Conservation (phyloP, 495 filamentous ascomycete genomes). For the Filosporella fistucella region DNA sequence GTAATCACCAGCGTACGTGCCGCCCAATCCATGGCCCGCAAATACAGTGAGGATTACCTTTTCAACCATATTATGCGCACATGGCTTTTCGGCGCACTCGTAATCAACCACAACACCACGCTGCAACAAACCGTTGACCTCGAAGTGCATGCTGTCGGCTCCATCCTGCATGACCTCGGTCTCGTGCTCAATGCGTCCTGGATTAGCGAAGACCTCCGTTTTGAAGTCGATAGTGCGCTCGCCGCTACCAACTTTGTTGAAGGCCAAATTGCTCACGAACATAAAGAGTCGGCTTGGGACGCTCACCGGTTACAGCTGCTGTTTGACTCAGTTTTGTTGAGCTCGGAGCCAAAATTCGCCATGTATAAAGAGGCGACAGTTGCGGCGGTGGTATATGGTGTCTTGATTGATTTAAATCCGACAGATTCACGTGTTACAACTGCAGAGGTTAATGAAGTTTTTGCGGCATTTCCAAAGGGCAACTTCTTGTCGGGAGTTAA, state of each 20-base stretch:
- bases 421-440: conserved; percentile 24
- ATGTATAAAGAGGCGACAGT: conserved; percentile 38
- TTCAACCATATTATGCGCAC: conserved; percentile 28
- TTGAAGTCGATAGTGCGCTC: conserved; percentile 42
- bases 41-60: conserved; percentile 28
- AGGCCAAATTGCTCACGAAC: conserved; percentile 22
- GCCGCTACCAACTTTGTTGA: conserved; percentile 30
- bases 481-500: conserved; percentile 28
- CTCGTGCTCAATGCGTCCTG: conserved; percentile 22
- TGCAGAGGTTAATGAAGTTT: conserved; percentile 29
- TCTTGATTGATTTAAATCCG: conserved; percentile 33
- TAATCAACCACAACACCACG: conserved; percentile 26
- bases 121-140: conserved; percentile 25
- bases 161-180: conserved; percentile 32
- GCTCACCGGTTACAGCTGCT: conserved; percentile 35
- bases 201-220: conserved; percentile 29
- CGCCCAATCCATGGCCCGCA: conserved; percentile 34
- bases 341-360: conserved; percentile 30
- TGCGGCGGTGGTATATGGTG: conserved; percentile 26
- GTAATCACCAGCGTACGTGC: conserved; percentile 24
- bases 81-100: conserved; percentile 26
- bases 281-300: conserved; percentile 27
- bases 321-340: conserved; percentile 39
- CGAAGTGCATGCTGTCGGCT: conserved; percentile 29
- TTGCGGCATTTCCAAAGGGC: conserved; percentile 26